A percentile compares a stretch with the other conserved stretches of the same genome.
Evolutionary conservation across 331 rosid species (phyloP).

Genomic region (Erythrophleum ivorense): DNA sequence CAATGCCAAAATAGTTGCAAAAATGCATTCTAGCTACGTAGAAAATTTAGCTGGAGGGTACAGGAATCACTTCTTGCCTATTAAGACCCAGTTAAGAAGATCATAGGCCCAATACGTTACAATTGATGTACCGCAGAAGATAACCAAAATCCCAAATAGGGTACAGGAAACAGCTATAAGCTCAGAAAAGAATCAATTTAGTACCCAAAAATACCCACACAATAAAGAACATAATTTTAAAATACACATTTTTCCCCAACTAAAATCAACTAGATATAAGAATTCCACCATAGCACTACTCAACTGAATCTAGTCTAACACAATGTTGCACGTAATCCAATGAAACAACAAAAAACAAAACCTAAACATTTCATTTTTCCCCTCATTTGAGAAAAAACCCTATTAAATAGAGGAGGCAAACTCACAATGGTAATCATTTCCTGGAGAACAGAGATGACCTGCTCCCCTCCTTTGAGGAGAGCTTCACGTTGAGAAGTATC

Average conservation of each 20-base stretch:
- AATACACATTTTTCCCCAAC: background rate
- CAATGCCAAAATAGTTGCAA: background rate
- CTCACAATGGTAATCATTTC: constrained; percentile 78
- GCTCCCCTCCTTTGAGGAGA: constrained; percentile 86
- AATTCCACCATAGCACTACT: background rate
- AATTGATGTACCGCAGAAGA: background rate
- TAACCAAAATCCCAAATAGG: constrained; percentile 8
- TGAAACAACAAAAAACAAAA: background rate
- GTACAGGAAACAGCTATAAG: background rate
- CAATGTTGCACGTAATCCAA: background rate
- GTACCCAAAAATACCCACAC: background rate
- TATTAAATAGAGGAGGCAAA: background rate
- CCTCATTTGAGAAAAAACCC: background rate
- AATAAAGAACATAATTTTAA: background rate
- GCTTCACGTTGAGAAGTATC: constrained; percentile 63
- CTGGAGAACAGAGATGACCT: constrained; percentile 84
- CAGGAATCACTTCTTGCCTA: background rate
- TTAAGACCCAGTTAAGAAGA: background rate
- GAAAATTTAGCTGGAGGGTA: background rate
- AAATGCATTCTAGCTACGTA: background rate
- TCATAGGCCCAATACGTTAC: background rate
- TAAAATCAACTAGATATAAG: background rate
- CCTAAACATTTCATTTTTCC: background rate
- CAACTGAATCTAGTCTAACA: background rate
- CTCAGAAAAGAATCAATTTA: background rate